Conservation (phyloP, 805 yeast genomes). For the Barnettozyma botsteinii region DNA sequence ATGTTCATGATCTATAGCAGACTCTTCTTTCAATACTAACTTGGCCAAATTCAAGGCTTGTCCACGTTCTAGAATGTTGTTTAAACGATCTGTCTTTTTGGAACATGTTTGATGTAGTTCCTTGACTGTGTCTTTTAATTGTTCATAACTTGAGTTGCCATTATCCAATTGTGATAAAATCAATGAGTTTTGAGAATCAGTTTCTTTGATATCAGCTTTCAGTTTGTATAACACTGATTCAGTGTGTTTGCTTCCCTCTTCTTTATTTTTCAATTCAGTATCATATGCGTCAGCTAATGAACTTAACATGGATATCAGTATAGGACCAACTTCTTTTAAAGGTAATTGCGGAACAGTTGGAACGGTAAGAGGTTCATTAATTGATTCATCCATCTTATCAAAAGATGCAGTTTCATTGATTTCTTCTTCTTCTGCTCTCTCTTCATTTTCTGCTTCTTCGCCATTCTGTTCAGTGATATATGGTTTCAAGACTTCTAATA, state of each 20-base stretch:
- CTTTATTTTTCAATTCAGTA: constrained; percentile 46
- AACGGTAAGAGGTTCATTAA: constrained; percentile 3
- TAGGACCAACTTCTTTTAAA: constrained; percentile 24
- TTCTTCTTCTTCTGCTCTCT: not conserved
- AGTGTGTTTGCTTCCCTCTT: constrained; percentile 47
- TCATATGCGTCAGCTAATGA: constrained; percentile 50
- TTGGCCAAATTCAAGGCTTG: constrained; percentile 59
- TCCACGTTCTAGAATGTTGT: constrained; percentile 49
- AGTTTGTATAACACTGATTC: constrained; percentile 35
- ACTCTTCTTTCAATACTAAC: constrained; percentile 51
- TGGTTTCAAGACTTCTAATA: constrained; percentile 36
- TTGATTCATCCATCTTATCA: constrained; percentile 2
- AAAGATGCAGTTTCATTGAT: constrained; percentile 8
- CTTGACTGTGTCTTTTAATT: constrained; percentile 12
- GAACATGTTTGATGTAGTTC: constrained; percentile 18
- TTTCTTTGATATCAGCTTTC: constrained; percentile 34
- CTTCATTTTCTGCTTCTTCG: not conserved
- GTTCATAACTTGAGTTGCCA: constrained; percentile 15
- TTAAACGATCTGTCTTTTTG: constrained; percentile 31
- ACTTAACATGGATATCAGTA: constrained; percentile 33
- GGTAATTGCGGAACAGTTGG: constrained; percentile 21
- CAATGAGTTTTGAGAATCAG: constrained; percentile 28
- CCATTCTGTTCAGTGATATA: constrained; percentile 14
- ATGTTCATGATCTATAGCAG: constrained; percentile 1
- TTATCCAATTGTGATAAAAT: constrained; percentile 22